A percentile compares a stretch with the other conserved stretches of the same genome.
These are phyloP conservation scores for Chlorokybus atmophyticus DNA, from an alignment of 139 green algal genomes.

Conservation along the genomic window DNA sequence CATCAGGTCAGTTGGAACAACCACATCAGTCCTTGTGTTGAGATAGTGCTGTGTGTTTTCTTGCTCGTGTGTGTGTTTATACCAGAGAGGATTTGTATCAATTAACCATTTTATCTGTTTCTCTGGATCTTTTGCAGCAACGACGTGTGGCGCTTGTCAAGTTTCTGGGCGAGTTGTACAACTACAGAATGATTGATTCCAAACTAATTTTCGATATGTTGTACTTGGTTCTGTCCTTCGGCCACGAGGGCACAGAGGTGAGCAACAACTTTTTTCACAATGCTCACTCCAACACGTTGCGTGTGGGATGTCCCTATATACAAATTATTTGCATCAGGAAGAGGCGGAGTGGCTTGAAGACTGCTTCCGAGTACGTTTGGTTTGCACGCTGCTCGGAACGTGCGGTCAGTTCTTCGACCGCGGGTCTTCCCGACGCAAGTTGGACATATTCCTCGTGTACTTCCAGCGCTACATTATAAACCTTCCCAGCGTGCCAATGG, in stretches of 20 bases:
- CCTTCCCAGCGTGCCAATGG: slow-evolving; percentile 67
- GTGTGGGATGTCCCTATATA: no score
- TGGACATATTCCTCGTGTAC: slow-evolving; percentile 83
- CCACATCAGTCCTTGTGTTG: no score
- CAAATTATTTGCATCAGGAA: no score
- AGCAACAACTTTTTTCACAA: not conserved
- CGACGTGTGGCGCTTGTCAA: slow-evolving; percentile 56
- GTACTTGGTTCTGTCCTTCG: slow-evolving; percentile 68
- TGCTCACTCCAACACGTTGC: no score
- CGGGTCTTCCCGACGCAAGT: slow-evolving; percentile 36
- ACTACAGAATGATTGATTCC: slow-evolving; percentile 43
- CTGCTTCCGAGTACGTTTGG: slow-evolving; percentile 53
- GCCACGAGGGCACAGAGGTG: slow-evolving; percentile 34
- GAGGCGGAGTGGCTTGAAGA: slow-evolving; percentile 41
- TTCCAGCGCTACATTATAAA: slow-evolving; percentile 77
- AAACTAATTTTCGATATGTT: slow-evolving; percentile 69
- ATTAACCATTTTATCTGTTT: no score
- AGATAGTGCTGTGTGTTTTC: no score
- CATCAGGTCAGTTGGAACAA: no score
- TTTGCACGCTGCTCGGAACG: slow-evolving; percentile 60
- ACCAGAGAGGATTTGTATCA: no score
- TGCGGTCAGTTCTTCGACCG: slow-evolving; percentile 76
- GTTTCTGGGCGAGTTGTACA: slow-evolving; percentile 88
- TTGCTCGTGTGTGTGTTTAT: no score
- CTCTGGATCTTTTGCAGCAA: slow-evolving; percentile 46